Base-by-base conservation (phyloP, 805 yeast genomes). In the Wickerhamiella cacticola region DNA sequence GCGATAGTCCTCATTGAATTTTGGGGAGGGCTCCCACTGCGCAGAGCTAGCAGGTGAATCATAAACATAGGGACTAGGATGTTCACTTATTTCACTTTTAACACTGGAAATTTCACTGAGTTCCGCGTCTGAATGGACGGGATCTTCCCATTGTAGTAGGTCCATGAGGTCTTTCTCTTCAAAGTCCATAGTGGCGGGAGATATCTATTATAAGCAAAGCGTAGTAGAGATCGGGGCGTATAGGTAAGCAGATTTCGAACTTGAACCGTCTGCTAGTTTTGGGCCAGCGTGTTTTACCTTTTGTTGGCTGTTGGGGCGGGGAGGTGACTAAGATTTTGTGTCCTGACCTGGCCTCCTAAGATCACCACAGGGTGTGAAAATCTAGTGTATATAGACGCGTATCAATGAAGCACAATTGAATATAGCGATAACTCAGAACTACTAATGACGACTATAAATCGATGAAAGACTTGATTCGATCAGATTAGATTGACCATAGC, bases 81-180 rank as follows among this genome's bases (percentile, higher is more conserved):
- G 42, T 16, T 39, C 42, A 19, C 26, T 21, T 19, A 36, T n/a
- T 36, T 36, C 41, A 35, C 46, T 43, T 24, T 43, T 43, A 7
- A 43, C 33, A 19, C 31, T 22, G 3, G 36, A 18, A 15, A 35
- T 22, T 35, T 43, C 46, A 9, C 36, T 26, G 10, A 43, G 33
- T 29, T 43, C 46, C 10, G 33, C 46, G 24, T 43, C 46, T 8
- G 33, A 23, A 15, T 43, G 15, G 16, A 25, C n/a, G 6, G 33
- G 45, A 6, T 35, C 46, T n/a, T 43, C 46, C 46, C 46, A 43
- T 24, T 43, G 46, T 24, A 43, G 46, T 21, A 43, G 33, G 33
- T 43, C 40, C 28, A 43, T 33, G 13, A 33, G 15, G 18, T 42
- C 36, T 23, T 25, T 25, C 15, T 40, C 43, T 24, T 40, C 33